phyloP scores from a whole-genome alignment of 2,329 filamentous ascomycete genomes.

The Hymenoscyphus albidus region DNA sequence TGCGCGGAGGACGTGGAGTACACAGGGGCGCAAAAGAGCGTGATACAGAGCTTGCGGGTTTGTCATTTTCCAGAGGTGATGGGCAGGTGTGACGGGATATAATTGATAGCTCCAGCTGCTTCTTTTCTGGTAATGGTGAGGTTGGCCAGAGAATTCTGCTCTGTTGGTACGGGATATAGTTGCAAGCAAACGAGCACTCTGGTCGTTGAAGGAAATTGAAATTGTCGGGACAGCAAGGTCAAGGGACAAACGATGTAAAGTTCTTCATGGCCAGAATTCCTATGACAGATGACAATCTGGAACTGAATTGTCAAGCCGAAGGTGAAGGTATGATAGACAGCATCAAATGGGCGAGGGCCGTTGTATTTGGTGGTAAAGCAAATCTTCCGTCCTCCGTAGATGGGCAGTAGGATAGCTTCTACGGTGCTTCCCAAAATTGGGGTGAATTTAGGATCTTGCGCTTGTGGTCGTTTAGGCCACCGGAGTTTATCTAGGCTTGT shows the following conservation, averaged over 20 bases:
- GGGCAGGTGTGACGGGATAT: not conserved
- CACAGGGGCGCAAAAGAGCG: constrained; percentile 77
- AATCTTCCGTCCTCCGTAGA: not conserved
- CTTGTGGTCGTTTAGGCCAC: too few relatives aligned
- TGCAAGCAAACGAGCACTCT: not conserved
- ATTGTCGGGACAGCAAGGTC: constrained; percentile 16
- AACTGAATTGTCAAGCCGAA: not conserved
- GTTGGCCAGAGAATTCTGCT: not conserved
- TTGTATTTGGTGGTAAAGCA: not conserved
- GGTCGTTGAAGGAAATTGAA: not conserved
- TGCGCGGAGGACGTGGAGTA: constrained; percentile 88
- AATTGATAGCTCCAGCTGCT: not conserved
- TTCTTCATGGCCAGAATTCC: constrained; percentile 26
- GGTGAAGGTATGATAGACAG: not conserved
- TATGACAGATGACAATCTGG: not conserved
- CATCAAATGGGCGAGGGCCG: not conserved
- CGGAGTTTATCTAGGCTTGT: too few relatives aligned
- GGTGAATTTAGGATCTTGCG: too few relatives aligned
- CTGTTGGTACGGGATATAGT: not conserved
- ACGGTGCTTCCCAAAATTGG: too few relatives aligned
- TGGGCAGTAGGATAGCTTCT: too few relatives aligned
- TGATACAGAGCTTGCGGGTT: constrained; percentile 57
- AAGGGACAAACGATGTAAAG: constrained; percentile 20
- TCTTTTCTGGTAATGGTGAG: not conserved
- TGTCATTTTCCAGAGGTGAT: constrained; percentile 27